Evolutionary conservation across 805 yeast species (phyloP).

Genomic region (Metschnikowia bowlesiae): DNA sequence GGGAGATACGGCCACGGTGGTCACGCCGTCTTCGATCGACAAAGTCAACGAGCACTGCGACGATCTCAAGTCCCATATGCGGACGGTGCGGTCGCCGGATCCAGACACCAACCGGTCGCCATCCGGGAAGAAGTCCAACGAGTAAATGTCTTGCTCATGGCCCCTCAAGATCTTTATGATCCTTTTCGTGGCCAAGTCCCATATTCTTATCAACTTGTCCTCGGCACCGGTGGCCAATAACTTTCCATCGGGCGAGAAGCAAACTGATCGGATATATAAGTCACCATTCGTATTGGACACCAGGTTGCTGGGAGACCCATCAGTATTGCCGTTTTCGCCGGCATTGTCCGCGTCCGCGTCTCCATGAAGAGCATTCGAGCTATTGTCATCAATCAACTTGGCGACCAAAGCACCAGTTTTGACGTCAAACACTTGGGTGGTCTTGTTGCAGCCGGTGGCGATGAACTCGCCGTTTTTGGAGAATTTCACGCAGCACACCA

Average conservation of each 20-base stretch:
- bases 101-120: conserved; percentile 93
- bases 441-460: conserved; percentile 96
- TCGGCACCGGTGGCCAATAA: conserved; percentile 92
- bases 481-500: conserved; percentile 94
- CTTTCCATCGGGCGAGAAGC: conserved; percentile 92
- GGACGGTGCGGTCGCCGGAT: conserved; percentile 92
- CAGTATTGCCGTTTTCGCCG: conserved; percentile 37
- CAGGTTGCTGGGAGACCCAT: conserved; percentile 24
- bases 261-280: conserved; percentile 88
- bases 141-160: conserved; percentile 96
- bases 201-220: conserved; percentile 85
- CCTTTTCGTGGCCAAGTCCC: conserved; percentile 86
- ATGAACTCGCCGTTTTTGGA: conserved; percentile 85
- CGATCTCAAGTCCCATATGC: conserved; percentile 91
- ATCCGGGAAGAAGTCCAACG: conserved; percentile 90
- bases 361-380: conserved; percentile 17
- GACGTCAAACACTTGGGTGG: conserved; percentile 91
- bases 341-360: conserved; percentile 22
- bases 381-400: conserved; percentile 73
- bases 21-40: conserved; percentile 94
- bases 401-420: conserved; percentile 88
- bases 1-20: conserved; percentile 95
- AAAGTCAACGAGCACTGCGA: conserved; percentile 87
- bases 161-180: conserved; percentile 85
- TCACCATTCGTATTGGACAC: conserved; percentile 71